Evolutionary conservation across 139 green algal species (phyloP).

Genomic region (Pseudopediastrum boryanum): DNA sequence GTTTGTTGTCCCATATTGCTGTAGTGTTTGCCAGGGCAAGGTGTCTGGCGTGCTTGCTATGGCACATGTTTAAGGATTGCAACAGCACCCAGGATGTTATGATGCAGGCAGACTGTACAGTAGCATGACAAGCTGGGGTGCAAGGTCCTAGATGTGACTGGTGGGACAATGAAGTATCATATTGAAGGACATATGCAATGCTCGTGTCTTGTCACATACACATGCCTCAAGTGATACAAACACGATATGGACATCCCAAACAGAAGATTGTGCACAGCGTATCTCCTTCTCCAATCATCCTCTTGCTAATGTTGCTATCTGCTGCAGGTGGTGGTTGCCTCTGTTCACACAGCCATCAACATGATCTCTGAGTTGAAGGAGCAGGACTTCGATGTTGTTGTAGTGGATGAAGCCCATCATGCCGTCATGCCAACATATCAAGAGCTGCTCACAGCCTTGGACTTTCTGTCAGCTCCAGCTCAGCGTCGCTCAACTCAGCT

Average conservation of each 20-base stretch:
- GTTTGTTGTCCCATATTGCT: too few species aligned
- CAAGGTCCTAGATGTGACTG: neutral
- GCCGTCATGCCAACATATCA: conserved; percentile 23
- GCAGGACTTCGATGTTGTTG: conserved; percentile 21
- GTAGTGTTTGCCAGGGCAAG: too few species aligned
- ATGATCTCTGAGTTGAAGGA: neutral
- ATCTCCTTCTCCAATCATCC: neutral
- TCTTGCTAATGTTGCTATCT: neutral
- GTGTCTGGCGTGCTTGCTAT: too few species aligned
- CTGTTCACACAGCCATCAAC: conserved; percentile 31
- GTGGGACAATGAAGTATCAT: too few species aligned
- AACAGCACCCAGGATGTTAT: too few species aligned
- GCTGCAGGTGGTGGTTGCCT: conserved; percentile 36
- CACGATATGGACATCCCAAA: too few species aligned
- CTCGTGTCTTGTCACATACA: neutral
- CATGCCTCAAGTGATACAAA: too few species aligned
- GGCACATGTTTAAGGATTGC: too few species aligned
- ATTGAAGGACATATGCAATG: neutral
- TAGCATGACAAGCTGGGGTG: neutral
- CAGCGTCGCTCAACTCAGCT: neutral
- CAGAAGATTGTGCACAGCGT: neutral
- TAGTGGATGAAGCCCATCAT: conserved; percentile 43
- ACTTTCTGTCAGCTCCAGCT: conserved; percentile 3
- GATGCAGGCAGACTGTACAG: too few species aligned
- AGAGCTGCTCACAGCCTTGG: conserved; percentile 15